A percentile compares a stretch with the other conserved stretches of the same genome.
Conservation (phyloP, 2,329 filamentous ascomycete genomes). For the Penicillium sclerotiorum region DNA sequence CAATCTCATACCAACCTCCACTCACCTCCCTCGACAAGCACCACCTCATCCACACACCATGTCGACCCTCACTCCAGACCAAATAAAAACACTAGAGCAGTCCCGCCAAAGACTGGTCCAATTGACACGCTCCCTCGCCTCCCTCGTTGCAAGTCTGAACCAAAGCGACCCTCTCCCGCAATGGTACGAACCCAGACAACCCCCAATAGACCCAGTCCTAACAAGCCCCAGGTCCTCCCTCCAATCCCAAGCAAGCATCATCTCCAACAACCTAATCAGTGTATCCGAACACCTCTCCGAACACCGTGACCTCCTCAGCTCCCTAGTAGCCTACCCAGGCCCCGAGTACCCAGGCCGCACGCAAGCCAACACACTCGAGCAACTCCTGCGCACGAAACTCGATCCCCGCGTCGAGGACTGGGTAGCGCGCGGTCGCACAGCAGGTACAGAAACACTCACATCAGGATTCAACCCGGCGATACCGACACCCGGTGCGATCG, state of each 20-base stretch:
- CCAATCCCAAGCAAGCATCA: slow-evolving; percentile 70
- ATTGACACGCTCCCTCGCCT: slow-evolving; percentile 68
- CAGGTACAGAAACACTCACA: slow-evolving; percentile 24
- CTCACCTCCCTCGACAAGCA: not conserved
- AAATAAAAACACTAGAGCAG: slow-evolving; percentile 68
- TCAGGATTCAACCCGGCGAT: not conserved
- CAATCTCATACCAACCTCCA: not conserved
- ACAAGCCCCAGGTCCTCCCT: slow-evolving; percentile 63
- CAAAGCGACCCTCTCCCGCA: slow-evolving; percentile 67
- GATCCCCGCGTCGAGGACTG: slow-evolving; percentile 76
- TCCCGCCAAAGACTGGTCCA: slow-evolving; percentile 69
- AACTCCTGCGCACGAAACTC: slow-evolving; percentile 79
- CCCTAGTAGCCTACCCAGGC: slow-evolving; percentile 73
- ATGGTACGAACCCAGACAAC: slow-evolving; percentile 54
- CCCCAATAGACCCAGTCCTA: not conserved
- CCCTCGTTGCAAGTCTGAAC: slow-evolving; percentile 63
- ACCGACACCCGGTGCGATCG: slow-evolving; percentile 20
- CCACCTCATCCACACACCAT: slow-evolving; percentile 27
- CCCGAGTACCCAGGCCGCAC: slow-evolving; percentile 73
- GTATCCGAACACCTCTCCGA: slow-evolving; percentile 67
- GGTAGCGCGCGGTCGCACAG: slow-evolving; percentile 64
- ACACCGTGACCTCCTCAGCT: slow-evolving; percentile 68
- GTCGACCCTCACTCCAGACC: slow-evolving; percentile 42
- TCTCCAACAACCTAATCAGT: slow-evolving; percentile 69
- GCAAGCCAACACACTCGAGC: slow-evolving; percentile 62